Conservation (phyloP, 768 basidiomycete genomes). For the Trametes elegans region DNA sequence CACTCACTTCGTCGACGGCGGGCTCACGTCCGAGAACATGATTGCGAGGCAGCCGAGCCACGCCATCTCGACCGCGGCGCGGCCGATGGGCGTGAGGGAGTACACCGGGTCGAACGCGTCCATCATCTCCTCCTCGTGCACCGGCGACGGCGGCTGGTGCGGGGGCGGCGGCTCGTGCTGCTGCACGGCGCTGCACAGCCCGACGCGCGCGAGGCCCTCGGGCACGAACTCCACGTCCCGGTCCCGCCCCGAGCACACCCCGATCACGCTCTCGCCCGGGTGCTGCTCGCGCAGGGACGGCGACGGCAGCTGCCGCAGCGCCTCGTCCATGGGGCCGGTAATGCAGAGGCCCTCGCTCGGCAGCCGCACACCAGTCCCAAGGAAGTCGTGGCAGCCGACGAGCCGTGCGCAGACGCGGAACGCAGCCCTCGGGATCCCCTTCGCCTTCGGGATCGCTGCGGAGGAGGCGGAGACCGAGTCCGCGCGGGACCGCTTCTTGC, state of each 20-base stretch:
- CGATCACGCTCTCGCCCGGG: conserved; percentile 48
- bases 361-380: conserved; percentile 68
- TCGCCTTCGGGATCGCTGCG: conserved; percentile 31
- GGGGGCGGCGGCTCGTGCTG: conserved; percentile 17
- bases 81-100: conserved; percentile 43
- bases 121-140: conserved; percentile 42
- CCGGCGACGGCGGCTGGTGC: conserved; percentile 22
- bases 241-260: conserved; percentile 59
- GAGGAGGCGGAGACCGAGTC: conserved; percentile 27
- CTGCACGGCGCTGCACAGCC: conserved; percentile 45
- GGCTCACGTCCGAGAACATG: conserved; percentile 32
- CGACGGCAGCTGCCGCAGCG: conserved; percentile 33
- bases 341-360: conserved; percentile 70
- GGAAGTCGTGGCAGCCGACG: conserved; percentile 69
- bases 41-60: conserved; percentile 55
- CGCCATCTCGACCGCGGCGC: conserved; percentile 51
- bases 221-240: conserved; percentile 76
- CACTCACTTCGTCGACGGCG: conserved; percentile 8
- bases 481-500: conserved; percentile 43
- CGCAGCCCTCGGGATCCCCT: conserved; percentile 53
- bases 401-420: conserved; percentile 78
- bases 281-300: conserved; percentile 36
- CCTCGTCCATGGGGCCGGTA: conserved; percentile 53
- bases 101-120: conserved; percentile 27
- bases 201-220: conserved; percentile 75